Evolutionary conservation across 257 asterid species (phyloP), one percentile per base, ranked within the genome.

Genomic region (Cordia subcordata): DNA sequence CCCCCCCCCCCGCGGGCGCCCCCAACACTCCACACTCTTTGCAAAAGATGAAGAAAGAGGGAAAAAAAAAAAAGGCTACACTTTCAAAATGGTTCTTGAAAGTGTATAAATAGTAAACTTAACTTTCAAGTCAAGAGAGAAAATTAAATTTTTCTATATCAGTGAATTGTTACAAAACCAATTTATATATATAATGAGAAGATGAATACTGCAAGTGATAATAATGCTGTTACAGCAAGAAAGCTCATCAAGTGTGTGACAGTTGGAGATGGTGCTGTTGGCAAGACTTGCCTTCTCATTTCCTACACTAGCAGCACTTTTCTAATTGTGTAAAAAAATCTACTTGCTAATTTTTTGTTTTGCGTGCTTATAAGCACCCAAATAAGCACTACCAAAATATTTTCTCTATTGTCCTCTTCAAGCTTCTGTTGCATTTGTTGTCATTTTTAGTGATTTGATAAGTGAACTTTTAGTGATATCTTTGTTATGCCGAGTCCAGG

Each of bases 231-330:
- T 13, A 37, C 60, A 14, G 62, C 72, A 49, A 63, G 67, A 47
- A 74, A 58, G 75, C 69, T 74, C 72, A 69, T 74, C 63, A 74
- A 74, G 53, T 74, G 79, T 69, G 79, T 74, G 22, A 69, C 79
- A 2, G 79, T 74, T 50, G 79, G 79, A 57, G 79, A 74, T 69
- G 79, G 79, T 49, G 79, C 79, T 64, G 79, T 74, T 61, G 79
- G 79, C 9, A 74, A 74, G 54, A 74, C 79, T 2, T 74, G 79
- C 20, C 79, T 74, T 65, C 79, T 74, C 55, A 74, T 74, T 60
- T 74, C 79, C 56, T 73, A 73, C 65, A 73, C 79, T 55, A 73
- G 75, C 75, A 73, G 68, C 23, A 73, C 79, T 1, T 73, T 74
- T 46, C 79, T 76, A 6, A 69, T 72, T 56, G 76, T 74, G 57